A percentile compares a stretch with the other conserved stretches of the same genome.
phyloP scores from a whole-genome alignment of 495 filamentous ascomycete genomes.

The Tuber magnatum region DNA sequence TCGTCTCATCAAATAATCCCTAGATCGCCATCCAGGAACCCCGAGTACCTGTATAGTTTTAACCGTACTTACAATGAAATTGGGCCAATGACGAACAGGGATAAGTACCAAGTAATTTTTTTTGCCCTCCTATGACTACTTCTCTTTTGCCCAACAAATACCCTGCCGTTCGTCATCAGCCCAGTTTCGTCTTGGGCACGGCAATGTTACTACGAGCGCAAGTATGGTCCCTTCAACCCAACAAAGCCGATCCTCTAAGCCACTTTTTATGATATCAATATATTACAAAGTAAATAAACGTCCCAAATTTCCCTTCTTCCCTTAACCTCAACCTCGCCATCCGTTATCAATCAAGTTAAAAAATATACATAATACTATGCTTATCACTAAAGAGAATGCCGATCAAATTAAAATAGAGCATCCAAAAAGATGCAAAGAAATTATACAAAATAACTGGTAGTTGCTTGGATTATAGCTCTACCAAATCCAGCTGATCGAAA shows the following conservation, averaged over 20 bases:
- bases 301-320: background rate
- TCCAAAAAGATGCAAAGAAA: background rate
- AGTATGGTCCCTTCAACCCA: background rate
- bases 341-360: background rate
- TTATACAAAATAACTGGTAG: background rate
- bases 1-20: no score
- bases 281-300: background rate
- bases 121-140: no score
- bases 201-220: no score
- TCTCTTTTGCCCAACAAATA: no score
- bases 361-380: background rate
- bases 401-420: background rate
- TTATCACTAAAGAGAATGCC: background rate
- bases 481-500: constrained; percentile 83
- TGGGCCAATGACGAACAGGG: no score
- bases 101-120: no score
- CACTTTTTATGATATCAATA: background rate
- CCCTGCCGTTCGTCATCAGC: no score
- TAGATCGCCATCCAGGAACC: no score
- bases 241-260: background rate
- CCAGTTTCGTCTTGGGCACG: no score
- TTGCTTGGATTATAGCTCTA: constrained; percentile 54
- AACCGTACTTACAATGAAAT: no score
- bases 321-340: background rate
- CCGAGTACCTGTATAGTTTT: no score